Evolutionary conservation across 2,329 filamentous ascomycete genomes (phyloP).

Genomic region (Fusarium sororula): DNA sequence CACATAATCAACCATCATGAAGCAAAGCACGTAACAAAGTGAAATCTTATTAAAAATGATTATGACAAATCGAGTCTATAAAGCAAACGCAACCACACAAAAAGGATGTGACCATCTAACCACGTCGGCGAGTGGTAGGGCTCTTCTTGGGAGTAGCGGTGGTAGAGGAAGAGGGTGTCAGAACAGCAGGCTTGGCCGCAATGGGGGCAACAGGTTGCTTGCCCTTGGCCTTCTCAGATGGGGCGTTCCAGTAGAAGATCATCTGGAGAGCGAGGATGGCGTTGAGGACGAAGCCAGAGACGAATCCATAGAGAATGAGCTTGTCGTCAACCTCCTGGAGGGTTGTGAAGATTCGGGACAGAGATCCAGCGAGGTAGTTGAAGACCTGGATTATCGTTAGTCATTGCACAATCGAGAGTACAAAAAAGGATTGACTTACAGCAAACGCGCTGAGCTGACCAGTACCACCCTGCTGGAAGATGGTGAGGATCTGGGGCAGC

Average conservation of each 20-base stretch:
- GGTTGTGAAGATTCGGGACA: constrained; percentile 96
- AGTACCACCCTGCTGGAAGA: constrained; percentile 86
- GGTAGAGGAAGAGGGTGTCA: constrained; percentile 34
- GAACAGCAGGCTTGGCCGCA: constrained; percentile 40
- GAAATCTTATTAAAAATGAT: constrained; percentile 8
- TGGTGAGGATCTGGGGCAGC: constrained; percentile 89
- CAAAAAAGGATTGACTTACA: constrained; percentile 62
- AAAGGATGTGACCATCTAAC: constrained; percentile 42
- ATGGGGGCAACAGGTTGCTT: constrained; percentile 51
- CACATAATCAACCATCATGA: neutral
- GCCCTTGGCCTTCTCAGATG: constrained; percentile 57
- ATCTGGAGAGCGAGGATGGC: constrained; percentile 87
- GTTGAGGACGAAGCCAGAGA: constrained; percentile 92
- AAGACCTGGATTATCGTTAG: constrained; percentile 73
- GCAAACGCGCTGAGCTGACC: constrained; percentile 97
- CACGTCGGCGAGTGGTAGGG: constrained; percentile 56
- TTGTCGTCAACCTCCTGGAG: constrained; percentile 97
- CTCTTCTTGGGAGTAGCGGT: constrained; percentile 51
- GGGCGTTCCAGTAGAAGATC: constrained; percentile 93
- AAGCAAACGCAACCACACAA: constrained; percentile 20
- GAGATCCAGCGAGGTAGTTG: constrained; percentile 93
- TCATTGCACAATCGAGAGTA: rapidly evolving
- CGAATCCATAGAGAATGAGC: constrained; percentile 92
- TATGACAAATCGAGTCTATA: constrained; percentile 27
- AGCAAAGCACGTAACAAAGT: neutral